Evolutionary conservation across 106 monocot species (phyloP), one percentile per base, ranked within the genome.

Genomic region (Apostasia ramifera): DNA sequence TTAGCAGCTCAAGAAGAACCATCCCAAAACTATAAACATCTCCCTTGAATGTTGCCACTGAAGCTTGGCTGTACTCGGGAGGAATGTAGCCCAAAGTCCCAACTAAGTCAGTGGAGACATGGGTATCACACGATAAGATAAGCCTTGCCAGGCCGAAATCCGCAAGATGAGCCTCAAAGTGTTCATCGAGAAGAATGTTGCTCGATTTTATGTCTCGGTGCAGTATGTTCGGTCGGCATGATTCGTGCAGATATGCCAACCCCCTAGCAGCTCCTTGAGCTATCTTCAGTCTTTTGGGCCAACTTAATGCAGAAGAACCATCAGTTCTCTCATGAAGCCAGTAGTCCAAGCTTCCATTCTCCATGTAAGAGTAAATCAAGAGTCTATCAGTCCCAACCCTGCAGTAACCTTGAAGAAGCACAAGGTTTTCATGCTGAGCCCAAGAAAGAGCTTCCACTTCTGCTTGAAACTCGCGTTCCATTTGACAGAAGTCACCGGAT

Each of bases 111-210:
- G 75, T 75, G 40, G 58, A 44, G 9, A 75, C 75, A 54, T 75
- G 75, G 1, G 75, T 61, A 5, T 75, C 48, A 12, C 53, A 52
- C 39, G 75, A 68, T 41, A 68, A 44, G 46, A 68, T 75, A 48
- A 75, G 75, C 66, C 75, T 75, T 6, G 75, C 75, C 1, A 75
- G 68, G 52, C 75, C 75, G 10, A 75, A 75, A 75, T 75, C 75
- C 8, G 75, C 75, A 39, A 75, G 41, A 54, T 75, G 68, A 13
- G 75, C 75, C 44, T 68, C 75, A 61, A 75, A 75, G 2, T 68
- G 5, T 13, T 69, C 68, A n/a, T 75, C 68, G 2, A 75, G 61
- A 1, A 75, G 68, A 61, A 75, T 75, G 40, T 75, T 75, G 45
- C 75, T 75, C 6, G 75, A 75, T 44, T 75, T 75, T 15, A 75